Conservation (phyloP, 768 basidiomycete species). For the Podaxis sp. region DNA sequence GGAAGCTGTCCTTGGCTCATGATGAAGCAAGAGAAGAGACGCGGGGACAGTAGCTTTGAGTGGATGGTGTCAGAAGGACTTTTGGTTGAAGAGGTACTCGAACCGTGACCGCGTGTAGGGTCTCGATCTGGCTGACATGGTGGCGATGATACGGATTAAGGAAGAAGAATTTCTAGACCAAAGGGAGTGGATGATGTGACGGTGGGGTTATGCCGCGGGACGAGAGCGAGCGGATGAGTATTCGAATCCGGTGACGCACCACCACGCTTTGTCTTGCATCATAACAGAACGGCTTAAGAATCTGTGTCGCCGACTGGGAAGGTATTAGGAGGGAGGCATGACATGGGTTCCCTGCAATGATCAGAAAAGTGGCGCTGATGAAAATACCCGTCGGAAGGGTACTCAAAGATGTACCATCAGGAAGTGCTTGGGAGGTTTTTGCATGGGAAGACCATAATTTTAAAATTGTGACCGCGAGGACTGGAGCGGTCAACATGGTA, state of each 20-base stretch:
- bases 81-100: not conserved
- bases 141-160: not conserved
- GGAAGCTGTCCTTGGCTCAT: not conserved
- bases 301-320: not conserved
- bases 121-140: not conserved
- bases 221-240: not conserved
- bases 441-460: not conserved
- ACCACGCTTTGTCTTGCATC: not conserved
- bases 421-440: not conserved
- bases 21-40: not conserved
- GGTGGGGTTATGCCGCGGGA: not conserved
- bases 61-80: not conserved
- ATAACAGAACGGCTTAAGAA: not conserved
- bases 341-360: not conserved
- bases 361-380: constrained; percentile 1
- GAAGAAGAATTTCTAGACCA: not conserved
- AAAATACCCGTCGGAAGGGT: not conserved
- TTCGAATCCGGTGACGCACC: not conserved
- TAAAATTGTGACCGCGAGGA: not conserved
- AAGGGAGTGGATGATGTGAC: not conserved
- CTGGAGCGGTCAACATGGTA: not conserved
- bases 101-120: not conserved
- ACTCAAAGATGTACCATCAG: not conserved
- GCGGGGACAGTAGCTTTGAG: not conserved
- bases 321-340: not conserved